A percentile compares a stretch with the other conserved stretches of the same genome.
phyloP scores from a whole-genome alignment of 2,329 filamentous ascomycete species.

The Leptographium lundbergii region DNA sequence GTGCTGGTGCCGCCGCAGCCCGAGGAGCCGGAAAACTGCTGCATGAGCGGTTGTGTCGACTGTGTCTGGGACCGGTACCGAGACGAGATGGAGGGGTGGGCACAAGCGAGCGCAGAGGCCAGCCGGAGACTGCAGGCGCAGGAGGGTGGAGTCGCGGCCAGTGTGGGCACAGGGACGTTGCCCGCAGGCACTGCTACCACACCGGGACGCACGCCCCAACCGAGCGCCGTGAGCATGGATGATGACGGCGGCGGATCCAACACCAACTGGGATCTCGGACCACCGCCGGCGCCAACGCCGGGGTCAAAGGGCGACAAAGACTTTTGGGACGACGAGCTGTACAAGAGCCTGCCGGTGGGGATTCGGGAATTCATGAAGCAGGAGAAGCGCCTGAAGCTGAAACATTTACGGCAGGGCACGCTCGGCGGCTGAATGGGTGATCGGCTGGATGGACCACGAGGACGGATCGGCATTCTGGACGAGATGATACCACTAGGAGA shows the following conservation, averaged over 20 bases:
- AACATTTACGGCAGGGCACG: constrained; percentile 47
- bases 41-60: constrained; percentile 96
- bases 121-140: constrained; percentile 35
- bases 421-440: constrained; percentile 23
- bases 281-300: constrained; percentile 1
- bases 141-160: constrained; percentile 16
- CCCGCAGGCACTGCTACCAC: background rate
- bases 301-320: background rate
- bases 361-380: constrained; percentile 96
- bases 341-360: constrained; percentile 73
- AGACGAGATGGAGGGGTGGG: constrained; percentile 89
- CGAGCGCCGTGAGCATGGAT: constrained; percentile 46
- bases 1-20: constrained; percentile 74
- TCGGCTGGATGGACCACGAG: background rate
- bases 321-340: constrained; percentile 52
- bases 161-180: constrained; percentile 5
- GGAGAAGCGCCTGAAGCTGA: constrained; percentile 78
- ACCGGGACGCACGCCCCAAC: background rate
- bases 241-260: constrained; percentile 69
- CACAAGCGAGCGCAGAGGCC: constrained; percentile 50
- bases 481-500: background rate
- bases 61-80: constrained; percentile 91
- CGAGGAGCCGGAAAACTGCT: constrained; percentile 91
- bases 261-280: constrained; percentile 45
- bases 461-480: background rate